Evolutionary conservation across 2,329 filamentous ascomycete species (phyloP).

Genomic region (Drechslerella coelobrocha): DNA sequence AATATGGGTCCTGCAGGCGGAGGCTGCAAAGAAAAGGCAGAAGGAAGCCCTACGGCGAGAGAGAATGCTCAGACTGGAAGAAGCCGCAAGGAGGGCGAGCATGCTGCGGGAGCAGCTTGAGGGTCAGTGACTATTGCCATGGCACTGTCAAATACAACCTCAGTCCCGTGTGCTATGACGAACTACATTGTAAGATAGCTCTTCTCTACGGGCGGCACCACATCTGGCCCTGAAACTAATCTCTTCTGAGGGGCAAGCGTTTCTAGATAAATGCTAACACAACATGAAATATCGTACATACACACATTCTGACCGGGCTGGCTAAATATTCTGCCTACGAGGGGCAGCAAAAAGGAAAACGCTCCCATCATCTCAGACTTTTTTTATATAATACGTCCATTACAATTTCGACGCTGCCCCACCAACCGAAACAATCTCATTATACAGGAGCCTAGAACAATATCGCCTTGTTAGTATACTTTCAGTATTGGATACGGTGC

Average conservation of each 20-base stretch:
- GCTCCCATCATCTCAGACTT: too few species aligned
- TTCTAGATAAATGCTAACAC: too few species aligned
- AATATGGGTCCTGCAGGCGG: slow-evolving; percentile 58
- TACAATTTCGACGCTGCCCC: slow-evolving; percentile 71
- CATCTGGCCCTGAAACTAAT: too few species aligned
- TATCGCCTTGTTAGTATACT: slow-evolving; percentile 47
- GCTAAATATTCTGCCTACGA: neutral
- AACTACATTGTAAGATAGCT: too few species aligned
- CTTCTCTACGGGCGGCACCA: too few species aligned
- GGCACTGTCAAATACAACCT: neutral
- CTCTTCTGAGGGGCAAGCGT: too few species aligned
- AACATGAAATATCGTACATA: neutral
- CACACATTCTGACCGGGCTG: neutral
- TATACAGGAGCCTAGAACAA: slow-evolving; percentile 74
- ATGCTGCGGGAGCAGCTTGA: slow-evolving; percentile 43
- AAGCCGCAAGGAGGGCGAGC: slow-evolving; percentile 25
- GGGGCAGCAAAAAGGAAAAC: neutral
- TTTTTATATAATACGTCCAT: too few species aligned
- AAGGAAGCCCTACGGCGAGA: slow-evolving; percentile 32
- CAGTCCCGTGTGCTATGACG: too few species aligned
- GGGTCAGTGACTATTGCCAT: slow-evolving; percentile 12
- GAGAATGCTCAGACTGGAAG: slow-evolving; percentile 14
- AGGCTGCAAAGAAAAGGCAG: slow-evolving; percentile 30
- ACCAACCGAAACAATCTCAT: slow-evolving; percentile 81
- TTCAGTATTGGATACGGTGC: slow-evolving; percentile 38